Evolutionary conservation across 2,329 filamentous ascomycete genomes (phyloP), one percentile per base, ranked within the genome.

Genomic region (Simplicillium aogashimaense): DNA sequence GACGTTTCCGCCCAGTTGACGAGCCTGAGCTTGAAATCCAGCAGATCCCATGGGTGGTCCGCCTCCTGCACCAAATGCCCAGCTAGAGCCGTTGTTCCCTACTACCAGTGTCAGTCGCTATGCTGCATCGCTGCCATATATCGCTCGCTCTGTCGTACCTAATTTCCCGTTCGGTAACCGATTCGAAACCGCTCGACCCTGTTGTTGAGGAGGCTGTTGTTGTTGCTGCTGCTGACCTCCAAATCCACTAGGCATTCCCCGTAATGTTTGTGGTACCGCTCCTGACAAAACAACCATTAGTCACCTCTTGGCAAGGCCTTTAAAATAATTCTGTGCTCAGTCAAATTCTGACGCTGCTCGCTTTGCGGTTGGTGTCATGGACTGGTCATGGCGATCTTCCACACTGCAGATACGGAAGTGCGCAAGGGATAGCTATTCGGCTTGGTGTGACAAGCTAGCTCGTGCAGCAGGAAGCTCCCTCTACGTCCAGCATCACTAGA

Each of bases 141-240:
- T 25, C 13, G 14, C 18, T 12, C 17, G 11, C 13, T 3, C 17
- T 20, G 30, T 40, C 47, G 57, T 69, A 81, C 78, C 73, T 68
- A 80, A 61, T 60, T 82, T 82, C 41, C 76, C 76, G 50, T 78
- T 79, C 43, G 76, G 76, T 70, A 82, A 65, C 54, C 78, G 70
- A 57, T 59, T 74, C 40, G 76, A 69, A 33, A 71, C 70, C 47
- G 66, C 64, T 54, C 78, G 69, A 41, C 65, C 72, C 48, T 47
- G 46, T 38, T 43, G 46, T 36, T 50, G 50, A 31, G 51, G 50
- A 12, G 50, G 54, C n/a, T n/a, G n/a, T 46, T 63, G 63, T 47
- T 78, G 76, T 43, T 68, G 68, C 58, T 76, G 74, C 58, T 75
- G 76, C 51, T 77, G 75, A 50, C 66, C 66, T 48, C 67, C 69